These are phyloP conservation scores for Ensete ventricosum DNA, from an alignment of 176 grass and related monocot genomes.

Conservation along the genomic window DNA sequence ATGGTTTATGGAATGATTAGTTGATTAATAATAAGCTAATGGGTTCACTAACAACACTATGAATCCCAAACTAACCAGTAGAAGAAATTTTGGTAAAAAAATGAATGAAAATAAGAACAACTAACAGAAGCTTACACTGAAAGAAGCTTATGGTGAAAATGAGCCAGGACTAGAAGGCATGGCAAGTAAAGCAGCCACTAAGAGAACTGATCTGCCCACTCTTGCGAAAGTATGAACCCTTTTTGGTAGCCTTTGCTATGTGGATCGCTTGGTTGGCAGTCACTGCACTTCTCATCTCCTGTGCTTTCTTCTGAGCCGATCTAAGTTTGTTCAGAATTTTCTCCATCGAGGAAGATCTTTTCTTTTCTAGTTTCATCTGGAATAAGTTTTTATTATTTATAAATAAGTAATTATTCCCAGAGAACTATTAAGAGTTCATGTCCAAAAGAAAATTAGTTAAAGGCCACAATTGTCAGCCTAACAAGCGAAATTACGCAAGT, in stretches of 20 bases:
- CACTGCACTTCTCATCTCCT: constrained; percentile 47
- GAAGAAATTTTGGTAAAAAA: background rate
- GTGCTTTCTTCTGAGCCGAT: constrained; percentile 72
- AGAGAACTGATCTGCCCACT: constrained; percentile 68
- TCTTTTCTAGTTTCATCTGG: constrained; percentile 87
- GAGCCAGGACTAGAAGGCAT: constrained; percentile 54
- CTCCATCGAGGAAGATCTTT: constrained; percentile 70
- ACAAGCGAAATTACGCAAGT: background rate
- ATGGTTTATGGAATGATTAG: background rate
- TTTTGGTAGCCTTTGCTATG: constrained; percentile 34
- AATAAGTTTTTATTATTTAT: background rate
- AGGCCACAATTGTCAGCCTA: background rate
- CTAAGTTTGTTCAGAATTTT: constrained; percentile 75
- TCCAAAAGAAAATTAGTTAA: background rate
- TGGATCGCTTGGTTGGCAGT: constrained; percentile 39
- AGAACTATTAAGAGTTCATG: background rate
- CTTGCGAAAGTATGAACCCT: constrained; percentile 30
- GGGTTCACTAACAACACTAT: background rate
- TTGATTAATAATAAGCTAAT: background rate
- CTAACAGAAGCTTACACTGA: background rate
- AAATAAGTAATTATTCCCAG: background rate
- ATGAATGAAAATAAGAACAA: background rate
- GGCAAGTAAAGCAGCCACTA: constrained; percentile 88
- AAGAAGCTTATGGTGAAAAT: background rate
- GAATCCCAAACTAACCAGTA: background rate